A percentile compares a stretch with the other conserved stretches of the same genome.
Evolutionary conservation across 2,329 filamentous ascomycete species (phyloP).

Genomic region (Teratosphaeria zuluensis): DNA sequence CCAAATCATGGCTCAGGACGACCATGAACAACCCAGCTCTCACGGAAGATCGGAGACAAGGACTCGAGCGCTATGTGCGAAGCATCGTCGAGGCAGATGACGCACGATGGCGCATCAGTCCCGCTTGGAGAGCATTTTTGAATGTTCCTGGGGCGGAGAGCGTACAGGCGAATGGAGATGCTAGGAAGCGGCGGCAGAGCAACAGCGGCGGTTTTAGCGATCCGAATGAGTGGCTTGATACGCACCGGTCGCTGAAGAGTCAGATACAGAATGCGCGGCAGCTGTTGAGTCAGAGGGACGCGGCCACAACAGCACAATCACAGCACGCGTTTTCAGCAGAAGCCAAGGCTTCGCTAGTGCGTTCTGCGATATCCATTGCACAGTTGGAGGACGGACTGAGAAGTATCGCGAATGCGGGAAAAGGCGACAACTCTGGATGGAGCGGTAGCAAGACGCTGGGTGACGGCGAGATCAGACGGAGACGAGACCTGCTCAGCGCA

Average conservation of each 20-base stretch:
- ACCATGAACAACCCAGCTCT: conserved; percentile 61
- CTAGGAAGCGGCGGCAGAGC: conserved; percentile 1
- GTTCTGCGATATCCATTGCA: conserved; percentile 54
- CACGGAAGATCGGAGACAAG: conserved; percentile 58
- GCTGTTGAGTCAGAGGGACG: conserved; percentile 59
- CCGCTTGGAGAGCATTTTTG: conserved; percentile 63
- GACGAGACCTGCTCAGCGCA: conserved; percentile 59
- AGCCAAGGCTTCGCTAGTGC: conserved; percentile 65
- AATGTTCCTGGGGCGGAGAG: conserved; percentile 49
- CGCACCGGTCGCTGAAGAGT: conserved; percentile 63
- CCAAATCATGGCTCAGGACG: conserved; percentile 67
- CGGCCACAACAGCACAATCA: conserved; percentile 46
- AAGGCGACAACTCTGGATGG: conserved; percentile 27
- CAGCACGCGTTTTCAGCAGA: conserved; percentile 54
- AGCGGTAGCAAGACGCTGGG: conserved; percentile 46
- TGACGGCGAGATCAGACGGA: conserved; percentile 63
- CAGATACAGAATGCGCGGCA: conserved; percentile 58
- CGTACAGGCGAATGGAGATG: conserved; percentile 24
- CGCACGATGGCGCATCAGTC: conserved; percentile 63
- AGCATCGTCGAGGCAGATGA: conserved; percentile 66
- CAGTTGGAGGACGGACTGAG: conserved; percentile 57
- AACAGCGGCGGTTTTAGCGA: conserved; percentile 32
- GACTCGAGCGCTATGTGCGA: conserved; percentile 61
- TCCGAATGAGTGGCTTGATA: conserved; percentile 63
- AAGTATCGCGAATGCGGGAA: conserved; percentile 25